These are phyloP conservation scores for Alnus glutinosa DNA, from an alignment of 306 rosid genomes.

Conservation along the genomic window DNA sequence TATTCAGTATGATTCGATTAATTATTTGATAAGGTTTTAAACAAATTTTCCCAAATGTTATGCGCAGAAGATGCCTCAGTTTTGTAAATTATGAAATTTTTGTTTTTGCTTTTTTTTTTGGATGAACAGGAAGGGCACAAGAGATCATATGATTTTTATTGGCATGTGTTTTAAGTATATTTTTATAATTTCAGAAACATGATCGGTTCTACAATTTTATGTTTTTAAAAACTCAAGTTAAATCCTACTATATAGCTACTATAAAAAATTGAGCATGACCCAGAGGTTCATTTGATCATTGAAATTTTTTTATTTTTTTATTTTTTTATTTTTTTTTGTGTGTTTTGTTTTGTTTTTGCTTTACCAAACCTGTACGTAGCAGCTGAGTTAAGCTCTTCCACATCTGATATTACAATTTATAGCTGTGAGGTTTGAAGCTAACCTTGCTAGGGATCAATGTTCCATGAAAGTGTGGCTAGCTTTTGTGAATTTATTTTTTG, in stretches of 20 bases:
- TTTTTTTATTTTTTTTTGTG: not conserved
- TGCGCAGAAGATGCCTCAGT: not conserved
- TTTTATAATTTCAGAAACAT: not conserved
- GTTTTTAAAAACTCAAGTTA: not conserved
- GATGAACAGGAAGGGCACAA: not conserved
- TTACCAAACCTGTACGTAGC: not conserved
- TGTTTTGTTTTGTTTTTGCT: not conserved
- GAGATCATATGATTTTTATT: not conserved
- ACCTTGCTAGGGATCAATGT: not conserved
- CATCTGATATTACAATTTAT: not conserved
- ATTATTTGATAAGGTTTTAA: constrained; percentile 10
- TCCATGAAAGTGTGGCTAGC: not conserved
- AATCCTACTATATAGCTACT: not conserved
- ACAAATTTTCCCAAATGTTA: not conserved
- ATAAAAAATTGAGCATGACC: not conserved
- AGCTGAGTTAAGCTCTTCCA: not conserved
- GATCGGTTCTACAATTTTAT: not conserved
- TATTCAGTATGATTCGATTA: constrained; percentile 6
- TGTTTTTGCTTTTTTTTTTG: not conserved
- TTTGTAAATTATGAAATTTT: not conserved
- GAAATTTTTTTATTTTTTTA: not conserved
- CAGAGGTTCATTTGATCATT: not conserved
- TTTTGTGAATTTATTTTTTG: constrained; percentile 12
- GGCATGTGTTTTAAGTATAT: not conserved
- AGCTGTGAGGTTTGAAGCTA: not conserved